Conservation (phyloP, 768 basidiomycete species). For the Pleurotus tuber-regium region DNA sequence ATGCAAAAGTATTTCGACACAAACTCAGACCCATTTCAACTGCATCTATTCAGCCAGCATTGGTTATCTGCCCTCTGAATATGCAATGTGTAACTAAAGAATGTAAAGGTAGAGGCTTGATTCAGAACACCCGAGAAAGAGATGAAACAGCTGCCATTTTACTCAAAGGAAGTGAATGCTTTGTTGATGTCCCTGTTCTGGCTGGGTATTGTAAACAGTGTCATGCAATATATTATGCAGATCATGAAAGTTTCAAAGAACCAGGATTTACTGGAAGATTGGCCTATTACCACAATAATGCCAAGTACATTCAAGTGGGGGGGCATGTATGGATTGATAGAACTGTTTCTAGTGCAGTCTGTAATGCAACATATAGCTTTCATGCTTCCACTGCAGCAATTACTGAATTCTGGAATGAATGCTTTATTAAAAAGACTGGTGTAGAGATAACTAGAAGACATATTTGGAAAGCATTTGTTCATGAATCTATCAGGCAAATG, state of each 20-base stretch:
- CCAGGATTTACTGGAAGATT: background rate
- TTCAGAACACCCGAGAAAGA: background rate
- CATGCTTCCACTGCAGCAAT: constrained; percentile 19
- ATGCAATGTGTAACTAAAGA: constrained; percentile 5
- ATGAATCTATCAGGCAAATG: constrained; percentile 18
- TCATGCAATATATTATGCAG: constrained; percentile 15
- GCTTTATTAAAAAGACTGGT: constrained; percentile 6
- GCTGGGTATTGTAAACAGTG: constrained; percentile 16
- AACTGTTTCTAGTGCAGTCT: constrained; percentile 12
- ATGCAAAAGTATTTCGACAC: background rate
- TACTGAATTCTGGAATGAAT: constrained; percentile 15
- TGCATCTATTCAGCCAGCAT: background rate
- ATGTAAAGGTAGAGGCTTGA: background rate
- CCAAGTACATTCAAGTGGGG: constrained; percentile 16
- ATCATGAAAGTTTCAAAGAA: constrained; percentile 16
- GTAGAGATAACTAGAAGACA: constrained; percentile 11
- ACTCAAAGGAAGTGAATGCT: constrained; percentile 10
- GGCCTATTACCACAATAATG: constrained; percentile 11
- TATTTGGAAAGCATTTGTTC: constrained; percentile 20
- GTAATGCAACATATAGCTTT: constrained; percentile 18
- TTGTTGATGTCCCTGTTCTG: constrained; percentile 13
- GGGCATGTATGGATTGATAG: constrained; percentile 15
- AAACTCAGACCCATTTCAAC: background rate
- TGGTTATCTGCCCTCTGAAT: background rate
- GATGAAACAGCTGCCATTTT: constrained; percentile 16